Percentiles rank a stretch among this genome's conserved stretches.
These are phyloP conservation scores for Rosa chinensis DNA, from an alignment of 306 rosid species.

Conservation along the genomic window DNA sequence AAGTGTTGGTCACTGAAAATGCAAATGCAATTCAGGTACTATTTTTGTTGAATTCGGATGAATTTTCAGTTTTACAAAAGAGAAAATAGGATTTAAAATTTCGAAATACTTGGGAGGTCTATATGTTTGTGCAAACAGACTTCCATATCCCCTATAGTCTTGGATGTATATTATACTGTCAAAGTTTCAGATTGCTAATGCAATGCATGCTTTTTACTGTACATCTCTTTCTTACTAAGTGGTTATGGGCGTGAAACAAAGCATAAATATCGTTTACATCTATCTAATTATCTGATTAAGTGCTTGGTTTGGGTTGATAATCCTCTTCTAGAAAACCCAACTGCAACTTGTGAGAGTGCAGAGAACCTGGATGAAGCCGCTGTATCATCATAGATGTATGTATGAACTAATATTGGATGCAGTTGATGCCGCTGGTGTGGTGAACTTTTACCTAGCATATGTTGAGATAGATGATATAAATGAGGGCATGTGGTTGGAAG, in stretches of 20 bases:
- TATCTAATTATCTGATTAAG: not conserved
- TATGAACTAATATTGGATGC: not conserved
- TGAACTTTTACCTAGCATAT: not conserved
- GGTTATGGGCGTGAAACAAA: not conserved
- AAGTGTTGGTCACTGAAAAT: too few species aligned
- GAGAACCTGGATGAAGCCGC: constrained; percentile 8
- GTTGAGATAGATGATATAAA: not conserved
- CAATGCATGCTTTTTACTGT: too few species aligned
- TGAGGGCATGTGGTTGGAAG: not conserved
- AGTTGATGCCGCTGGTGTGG: not conserved
- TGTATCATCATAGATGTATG: not conserved
- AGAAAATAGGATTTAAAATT: too few species aligned
- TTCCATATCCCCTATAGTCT: too few species aligned
- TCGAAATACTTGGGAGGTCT: too few species aligned
- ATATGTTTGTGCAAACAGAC: too few species aligned
- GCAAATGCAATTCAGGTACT: too few species aligned
- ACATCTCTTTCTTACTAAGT: too few species aligned
- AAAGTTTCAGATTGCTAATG: too few species aligned
- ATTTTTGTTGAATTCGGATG: too few species aligned
- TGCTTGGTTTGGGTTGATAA: not conserved
- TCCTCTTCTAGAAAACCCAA: not conserved
- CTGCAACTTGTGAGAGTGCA: constrained; percentile 8
- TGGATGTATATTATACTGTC: too few species aligned
- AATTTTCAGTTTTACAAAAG: too few species aligned
- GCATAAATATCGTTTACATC: not conserved